Percentiles rank a stretch among this genome's conserved stretches.
These are phyloP conservation scores for Chaetomidium leptoderma DNA, from an alignment of 495 filamentous ascomycete species.

Conservation along the genomic window DNA sequence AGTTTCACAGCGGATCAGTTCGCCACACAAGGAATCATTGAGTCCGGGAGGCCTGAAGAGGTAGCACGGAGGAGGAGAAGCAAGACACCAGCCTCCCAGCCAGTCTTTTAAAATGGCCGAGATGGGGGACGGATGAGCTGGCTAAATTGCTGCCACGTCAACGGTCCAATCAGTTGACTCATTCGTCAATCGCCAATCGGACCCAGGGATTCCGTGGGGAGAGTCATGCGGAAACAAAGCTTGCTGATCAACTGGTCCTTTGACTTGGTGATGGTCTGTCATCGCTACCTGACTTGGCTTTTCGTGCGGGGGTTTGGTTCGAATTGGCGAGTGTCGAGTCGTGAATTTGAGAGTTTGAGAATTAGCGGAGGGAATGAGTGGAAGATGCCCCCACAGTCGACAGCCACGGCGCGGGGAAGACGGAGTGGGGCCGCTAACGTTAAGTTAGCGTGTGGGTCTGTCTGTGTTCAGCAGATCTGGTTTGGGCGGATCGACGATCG, in stretches of 20 bases:
- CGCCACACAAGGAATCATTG: background rate
- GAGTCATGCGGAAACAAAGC: background rate
- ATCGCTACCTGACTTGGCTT: background rate
- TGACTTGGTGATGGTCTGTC: background rate
- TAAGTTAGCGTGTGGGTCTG: too few relatives aligned
- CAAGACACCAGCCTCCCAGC: background rate
- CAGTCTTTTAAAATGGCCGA: background rate
- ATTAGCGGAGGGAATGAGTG: background rate
- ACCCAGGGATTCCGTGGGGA: slow-evolving; percentile 15
- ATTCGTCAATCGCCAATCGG: slow-evolving; percentile 3
- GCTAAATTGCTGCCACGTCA: slow-evolving; percentile 25
- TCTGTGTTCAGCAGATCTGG: too few relatives aligned
- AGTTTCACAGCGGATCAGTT: background rate
- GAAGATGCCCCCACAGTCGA: background rate
- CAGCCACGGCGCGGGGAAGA: background rate
- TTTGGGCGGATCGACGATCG: too few relatives aligned
- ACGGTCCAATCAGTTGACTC: slow-evolving; percentile 5
- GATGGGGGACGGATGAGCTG: slow-evolving; percentile 17
- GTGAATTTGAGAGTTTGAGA: background rate
- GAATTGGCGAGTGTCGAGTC: slow-evolving; percentile 1
- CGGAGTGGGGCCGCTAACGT: background rate
- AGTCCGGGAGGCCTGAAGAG: background rate
- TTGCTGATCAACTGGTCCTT: background rate
- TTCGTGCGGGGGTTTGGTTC: background rate
- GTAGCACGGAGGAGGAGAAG: slow-evolving; percentile 5